phyloP scores from a whole-genome alignment of 352 stramenopile genomes.

The Thalassiosira ordinaria region DNA sequence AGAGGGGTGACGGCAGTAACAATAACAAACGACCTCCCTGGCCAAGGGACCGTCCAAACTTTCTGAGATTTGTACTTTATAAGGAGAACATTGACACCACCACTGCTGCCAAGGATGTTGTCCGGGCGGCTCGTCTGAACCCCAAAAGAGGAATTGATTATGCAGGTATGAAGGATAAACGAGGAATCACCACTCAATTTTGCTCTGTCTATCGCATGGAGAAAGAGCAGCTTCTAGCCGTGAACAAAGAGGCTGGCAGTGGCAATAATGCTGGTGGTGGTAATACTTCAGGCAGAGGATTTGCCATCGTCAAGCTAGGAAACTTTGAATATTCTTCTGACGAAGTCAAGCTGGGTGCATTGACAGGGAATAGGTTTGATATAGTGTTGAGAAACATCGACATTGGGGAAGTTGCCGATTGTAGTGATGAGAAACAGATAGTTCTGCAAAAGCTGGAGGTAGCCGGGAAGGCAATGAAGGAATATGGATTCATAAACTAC shows the following conservation, averaged over 20 bases:
- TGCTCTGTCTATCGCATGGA: conserved; percentile 89
- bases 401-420: conserved; percentile 78
- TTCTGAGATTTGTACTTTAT: conserved; percentile 94
- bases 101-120: conserved; percentile 79
- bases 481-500: conserved; percentile 96
- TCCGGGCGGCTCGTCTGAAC: conserved; percentile 52
- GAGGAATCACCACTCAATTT: conserved; percentile 94
- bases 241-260: conserved; percentile 79
- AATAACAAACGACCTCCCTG: conserved; percentile 74
- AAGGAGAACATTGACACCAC: conserved; percentile 97
- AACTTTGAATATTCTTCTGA: conserved; percentile 91
- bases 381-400: conserved; percentile 93
- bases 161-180: conserved; percentile 97
- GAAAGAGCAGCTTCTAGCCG: conserved; percentile 82
- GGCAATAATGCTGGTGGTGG: conserved; percentile 53
- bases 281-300: conserved; percentile 67
- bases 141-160: conserved; percentile 87
- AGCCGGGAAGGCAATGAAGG: conserved; percentile 63
- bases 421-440: conserved; percentile 29
- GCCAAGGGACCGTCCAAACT: conserved; percentile 86
- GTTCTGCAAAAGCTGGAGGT: conserved; percentile 53
- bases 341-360: conserved; percentile 91
- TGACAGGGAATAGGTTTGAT: conserved; percentile 94
- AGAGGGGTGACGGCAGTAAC: conserved; percentile 71
- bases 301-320: conserved; percentile 91